Base-by-base conservation (phyloP, 2,329 filamentous ascomycete genomes). In the Fusarium incarnatum region DNA sequence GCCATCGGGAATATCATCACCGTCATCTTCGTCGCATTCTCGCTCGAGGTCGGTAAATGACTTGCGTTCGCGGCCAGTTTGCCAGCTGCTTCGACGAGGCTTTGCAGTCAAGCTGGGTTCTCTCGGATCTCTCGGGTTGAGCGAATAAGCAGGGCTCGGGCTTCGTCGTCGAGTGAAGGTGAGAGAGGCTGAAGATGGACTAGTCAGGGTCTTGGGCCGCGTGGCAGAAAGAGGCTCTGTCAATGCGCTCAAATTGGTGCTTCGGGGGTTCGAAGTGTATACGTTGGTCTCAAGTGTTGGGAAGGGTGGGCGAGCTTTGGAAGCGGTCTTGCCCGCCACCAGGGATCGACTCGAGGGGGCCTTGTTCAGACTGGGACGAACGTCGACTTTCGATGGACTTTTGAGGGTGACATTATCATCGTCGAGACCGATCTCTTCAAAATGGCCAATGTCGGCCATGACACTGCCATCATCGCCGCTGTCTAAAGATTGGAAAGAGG, bases 361-460 rank as follows among this genome's bases (percentile, higher is more conserved):
- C 71, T 76, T 81, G 60, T 65, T 67, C 49, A 70, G 41, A 56
- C 73, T 54, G 75, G 78, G 55, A 74, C 80, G 68, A 56, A 83
- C 75, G 65, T 84, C 82, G 55, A 83, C 77, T 34, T 83, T 79
- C 40, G 81, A 84, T 11, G 81, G 83, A 40, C 82, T 78, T 66
- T 84, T 86, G 68, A 87, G 87, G 37, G 87, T 86, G 78, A 79
- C 60, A 71, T 74, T 60, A 75, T 79, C 84, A 67, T 94, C 90
- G 73, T 94, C 91, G 30, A 98, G 88, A 15, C 92, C 93, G 78
- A 98, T 97, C 71, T 98, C 95, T 79, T 98, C 95, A 75, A 98
- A 98, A 79, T 98, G 90, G 69, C 89, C 90, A 61, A 91, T 88
- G 77, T 97, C 93, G 55, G 89, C 86, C 47, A 92, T 83, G 53